Evolutionary conservation across 495 filamentous ascomycete genomes (phyloP), one percentile per base, ranked within the genome.

Genomic region (Aspergillus ellipticus): DNA sequence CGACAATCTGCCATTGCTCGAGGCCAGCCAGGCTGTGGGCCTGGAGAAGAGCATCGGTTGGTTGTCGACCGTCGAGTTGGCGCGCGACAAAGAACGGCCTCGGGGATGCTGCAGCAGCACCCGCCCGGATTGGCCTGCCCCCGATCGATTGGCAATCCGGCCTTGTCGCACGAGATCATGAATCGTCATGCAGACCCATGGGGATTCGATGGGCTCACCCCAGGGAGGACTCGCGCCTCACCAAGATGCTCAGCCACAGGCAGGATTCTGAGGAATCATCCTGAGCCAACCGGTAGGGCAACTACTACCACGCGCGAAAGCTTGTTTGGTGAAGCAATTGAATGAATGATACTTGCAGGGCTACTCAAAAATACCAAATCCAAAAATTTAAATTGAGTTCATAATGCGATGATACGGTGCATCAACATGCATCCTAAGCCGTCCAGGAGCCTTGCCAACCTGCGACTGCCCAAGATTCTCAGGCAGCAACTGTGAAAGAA

Each of bases 401-500:
- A 13, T 39, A 39, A 5, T 15, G 31, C 31, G n/a, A 5, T 39
- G 35, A n/a, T 39, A 13, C 35, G n/a, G 11, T 13, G 35, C 6
- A 20, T 11, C 4, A 48, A 29, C 11, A 45, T 22, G 13, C 10
- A 3, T 22, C 17, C 8, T 21, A 28, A 28, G 24, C 24, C 24
- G 4, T 28, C n/a, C n/a, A n/a, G n/a, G 7, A 28, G 24, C 24
- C 24, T 28, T 28, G 24, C 7, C 24, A n/a, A n/a, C n/a, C n/a
- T n/a, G n/a, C n/a, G n/a, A n/a, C n/a, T n/a, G n/a, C n/a, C n/a
- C n/a, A n/a, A n/a, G n/a, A n/a, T n/a, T n/a, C n/a, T n/a, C n/a
- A n/a, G n/a, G n/a, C n/a, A n/a, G 48, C 47, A 22, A 88, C 74
- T 13, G 58, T 80, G 73, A 97, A 95, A 55, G 66, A 69, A 29